phyloP scores from a whole-genome alignment of 495 filamentous ascomycete species.

The Parachaetomium inaequale region DNA sequence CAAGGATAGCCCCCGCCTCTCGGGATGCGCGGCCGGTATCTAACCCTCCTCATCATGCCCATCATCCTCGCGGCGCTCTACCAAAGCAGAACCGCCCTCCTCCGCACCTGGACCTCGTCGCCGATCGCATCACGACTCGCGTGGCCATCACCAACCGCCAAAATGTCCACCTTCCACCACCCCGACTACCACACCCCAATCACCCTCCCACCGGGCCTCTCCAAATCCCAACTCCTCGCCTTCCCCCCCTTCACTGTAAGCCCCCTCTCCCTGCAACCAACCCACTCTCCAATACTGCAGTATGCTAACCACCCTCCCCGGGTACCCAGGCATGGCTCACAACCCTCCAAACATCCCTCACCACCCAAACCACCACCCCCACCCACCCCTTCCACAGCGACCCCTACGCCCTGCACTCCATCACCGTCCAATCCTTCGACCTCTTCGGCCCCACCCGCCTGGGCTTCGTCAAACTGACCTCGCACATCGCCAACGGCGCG shows the following conservation, averaged over 20 bases:
- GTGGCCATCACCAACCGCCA: not conserved
- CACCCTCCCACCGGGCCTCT: slow-evolving; percentile 56
- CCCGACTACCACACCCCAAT: slow-evolving; percentile 47
- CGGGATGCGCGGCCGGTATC: slow-evolving; percentile 6
- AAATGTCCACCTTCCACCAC: slow-evolving; percentile 43
- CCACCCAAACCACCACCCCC: slow-evolving; percentile 51
- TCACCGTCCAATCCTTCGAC: slow-evolving; percentile 73
- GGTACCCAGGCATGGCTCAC: slow-evolving; percentile 57
- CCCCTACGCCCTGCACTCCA: slow-evolving; percentile 66
- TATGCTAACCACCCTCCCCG: not conserved
- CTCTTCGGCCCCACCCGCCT: slow-evolving; percentile 61
- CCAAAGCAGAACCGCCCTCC: slow-evolving; percentile 6
- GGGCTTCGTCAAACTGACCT: slow-evolving; percentile 76
- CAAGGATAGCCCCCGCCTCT: not conserved
- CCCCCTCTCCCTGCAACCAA: not conserved
- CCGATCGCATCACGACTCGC: slow-evolving; percentile 1
- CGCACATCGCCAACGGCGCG: slow-evolving; percentile 58
- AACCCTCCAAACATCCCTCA: slow-evolving; percentile 62
- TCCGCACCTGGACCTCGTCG: not conserved
- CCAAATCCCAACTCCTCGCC: slow-evolving; percentile 58
- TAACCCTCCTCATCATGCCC: slow-evolving; percentile 7
- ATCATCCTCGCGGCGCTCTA: slow-evolving; percentile 7
- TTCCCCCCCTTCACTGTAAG: slow-evolving; percentile 66
- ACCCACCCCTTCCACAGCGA: slow-evolving; percentile 66
- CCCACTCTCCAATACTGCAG: not conserved